Base-by-base conservation (phyloP, 1,284 basidiomycete genomes). In the Volvariella volvacea region DNA sequence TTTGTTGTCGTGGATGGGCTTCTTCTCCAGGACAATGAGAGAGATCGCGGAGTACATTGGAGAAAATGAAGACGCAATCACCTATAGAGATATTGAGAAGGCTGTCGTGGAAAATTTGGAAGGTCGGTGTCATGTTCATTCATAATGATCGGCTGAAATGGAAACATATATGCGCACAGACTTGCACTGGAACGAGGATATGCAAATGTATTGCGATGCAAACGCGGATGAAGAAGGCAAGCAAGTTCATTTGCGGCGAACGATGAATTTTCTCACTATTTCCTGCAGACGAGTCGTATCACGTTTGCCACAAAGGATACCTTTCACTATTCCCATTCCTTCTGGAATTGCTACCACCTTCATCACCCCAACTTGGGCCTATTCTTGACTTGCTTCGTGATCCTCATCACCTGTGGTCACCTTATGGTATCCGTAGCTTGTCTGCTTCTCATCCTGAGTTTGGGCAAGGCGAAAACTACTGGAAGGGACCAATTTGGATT, bases 401-500 rank as follows among this genome's bases (percentile, higher is more conserved):
- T 57, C 87, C 88, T 0, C 66, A 83, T 20, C 85, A 92, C 50
- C 76, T 97, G 21, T 97, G 93, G 93, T 94, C 92, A 2, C 74
- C 80, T 1, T 92, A 84, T 60, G 93, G 93, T 39, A 70, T 97
- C 33, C 83, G 93, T 32, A 93, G 90, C 53, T 67, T 97, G 43
- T 91, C 89, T 10, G 80, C 75, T 30, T 78, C 80, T 14, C 90
- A 97, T 57, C 79, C 84, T n/a, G 76, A 87, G 45, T 97, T 92
- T 55, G 93, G 92, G 14, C 70, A 82, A 55, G 93, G 86, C 42
- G 94, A 97, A 60, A 90, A 96, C 64, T 97, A 97, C 64, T 97
- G 93, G 93, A 85, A 87, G 55, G 92, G 93, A 2, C 91, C 94
- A 2, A 87, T 97, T 44, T 97, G 93, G 93, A 77, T 96, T 22